A percentile compares a stretch with the other conserved stretches of the same genome.
phyloP scores from a whole-genome alignment of 1,284 basidiomycete species.

The Ceratobasidium sp. region DNA sequence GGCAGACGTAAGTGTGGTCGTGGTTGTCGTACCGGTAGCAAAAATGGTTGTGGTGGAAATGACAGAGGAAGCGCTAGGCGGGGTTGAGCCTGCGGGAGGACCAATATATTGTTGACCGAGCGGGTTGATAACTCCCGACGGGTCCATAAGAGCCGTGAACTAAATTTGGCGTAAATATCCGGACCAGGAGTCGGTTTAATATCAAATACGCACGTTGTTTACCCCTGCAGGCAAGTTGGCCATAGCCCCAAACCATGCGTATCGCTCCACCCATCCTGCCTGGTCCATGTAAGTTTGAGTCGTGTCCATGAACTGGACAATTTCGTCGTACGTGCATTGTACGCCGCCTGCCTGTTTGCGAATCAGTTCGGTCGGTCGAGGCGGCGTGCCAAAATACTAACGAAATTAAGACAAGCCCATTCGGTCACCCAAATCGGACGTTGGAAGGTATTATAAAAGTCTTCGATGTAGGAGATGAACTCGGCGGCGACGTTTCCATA shows the following conservation, averaged over 20 bases:
- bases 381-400: background rate
- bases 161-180: conserved; percentile 44
- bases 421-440: conserved; percentile 73
- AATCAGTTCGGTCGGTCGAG: background rate
- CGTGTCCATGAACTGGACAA: conserved; percentile 58
- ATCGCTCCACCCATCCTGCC: conserved; percentile 60
- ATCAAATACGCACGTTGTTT: conserved; percentile 22
- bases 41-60: conserved; percentile 1
- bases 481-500: conserved; percentile 66
- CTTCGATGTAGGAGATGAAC: conserved; percentile 64
- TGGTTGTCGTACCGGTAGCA: background rate
- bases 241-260: conserved; percentile 63
- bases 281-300: conserved; percentile 59
- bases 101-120: conserved; percentile 57
- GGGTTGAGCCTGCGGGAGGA: conserved; percentile 13
- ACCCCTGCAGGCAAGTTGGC: conserved; percentile 32
- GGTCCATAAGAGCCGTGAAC: conserved; percentile 55
- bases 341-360: conserved; percentile 40
- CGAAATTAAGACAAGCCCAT: conserved; percentile 66
- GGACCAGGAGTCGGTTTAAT: background rate
- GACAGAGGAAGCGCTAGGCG: conserved; percentile 4
- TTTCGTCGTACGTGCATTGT: conserved; percentile 56
- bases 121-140: conserved; percentile 52
- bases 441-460: conserved; percentile 65
- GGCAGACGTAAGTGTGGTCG: background rate